Conservation (phyloP, 1,284 basidiomycete species). For the Papiliotrema flavescens region DNA sequence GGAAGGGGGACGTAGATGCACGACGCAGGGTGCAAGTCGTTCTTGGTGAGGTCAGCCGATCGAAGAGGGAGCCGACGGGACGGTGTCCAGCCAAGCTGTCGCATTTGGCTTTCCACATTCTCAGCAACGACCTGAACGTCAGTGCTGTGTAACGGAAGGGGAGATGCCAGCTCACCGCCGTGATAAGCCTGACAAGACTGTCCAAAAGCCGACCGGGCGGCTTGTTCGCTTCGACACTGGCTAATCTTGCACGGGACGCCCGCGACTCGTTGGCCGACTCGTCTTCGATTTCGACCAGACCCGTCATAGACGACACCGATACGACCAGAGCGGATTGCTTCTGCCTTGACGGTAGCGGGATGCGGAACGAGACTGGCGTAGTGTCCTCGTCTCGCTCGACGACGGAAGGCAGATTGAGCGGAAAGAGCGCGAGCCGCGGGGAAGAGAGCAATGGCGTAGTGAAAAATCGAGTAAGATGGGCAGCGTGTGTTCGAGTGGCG, state of each 20-base stretch:
- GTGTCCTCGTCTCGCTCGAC: conserved; percentile 17
- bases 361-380: conserved; percentile 26
- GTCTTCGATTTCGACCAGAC: conserved; percentile 41
- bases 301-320: conserved; percentile 32
- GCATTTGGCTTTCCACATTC: conserved; percentile 38
- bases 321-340: conserved; percentile 20
- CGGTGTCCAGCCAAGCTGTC: conserved; percentile 36
- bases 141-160: not conserved
- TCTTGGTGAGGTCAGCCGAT: conserved; percentile 36
- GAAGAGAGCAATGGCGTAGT: conserved; percentile 23
- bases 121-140: conserved; percentile 32
- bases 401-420: conserved; percentile 28
- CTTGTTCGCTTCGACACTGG: conserved; percentile 31
- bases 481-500: conserved; percentile 36
- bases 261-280: conserved; percentile 27
- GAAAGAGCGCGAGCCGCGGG: conserved; percentile 26
- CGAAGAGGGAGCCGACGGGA: conserved; percentile 33
- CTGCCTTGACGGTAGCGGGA: conserved; percentile 33
- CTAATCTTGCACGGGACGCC: conserved; percentile 20
- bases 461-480: conserved; percentile 26
- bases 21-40: conserved; percentile 35
- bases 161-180: conserved; percentile 23
- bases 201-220: conserved; percentile 31
- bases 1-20: conserved; percentile 41
- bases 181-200: conserved; percentile 33